Conservation (phyloP, 2,329 filamentous ascomycete species). For the Aureobasidium musti region DNA sequence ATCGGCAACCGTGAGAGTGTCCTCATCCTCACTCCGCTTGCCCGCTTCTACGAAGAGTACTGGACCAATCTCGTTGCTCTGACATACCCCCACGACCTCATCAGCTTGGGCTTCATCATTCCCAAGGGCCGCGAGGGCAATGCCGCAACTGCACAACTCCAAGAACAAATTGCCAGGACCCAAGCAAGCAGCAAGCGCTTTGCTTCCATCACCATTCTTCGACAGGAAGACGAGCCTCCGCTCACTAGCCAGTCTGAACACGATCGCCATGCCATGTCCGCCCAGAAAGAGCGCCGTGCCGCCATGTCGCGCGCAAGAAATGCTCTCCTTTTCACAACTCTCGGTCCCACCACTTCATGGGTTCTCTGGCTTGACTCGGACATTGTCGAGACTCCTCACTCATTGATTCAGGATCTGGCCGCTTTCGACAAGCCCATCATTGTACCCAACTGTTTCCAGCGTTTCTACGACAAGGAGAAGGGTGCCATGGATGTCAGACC, state of each 20-base stretch:
- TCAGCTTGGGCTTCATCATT: conserved; percentile 93
- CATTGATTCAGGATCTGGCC: conserved; percentile 89
- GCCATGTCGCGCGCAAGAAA: conserved; percentile 95
- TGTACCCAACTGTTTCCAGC: conserved; percentile 93
- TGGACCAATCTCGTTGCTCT: conserved; percentile 90
- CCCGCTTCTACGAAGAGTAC: conserved; percentile 89
- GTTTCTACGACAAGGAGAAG: conserved; percentile 68
- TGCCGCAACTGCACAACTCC: conserved; percentile 75
- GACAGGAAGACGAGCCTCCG: conserved; percentile 90
- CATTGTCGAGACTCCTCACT: conserved; percentile 81
- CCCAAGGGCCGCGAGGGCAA: conserved; percentile 94
- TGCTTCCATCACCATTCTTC: conserved; percentile 87
- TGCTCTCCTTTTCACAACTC: conserved; percentile 89
- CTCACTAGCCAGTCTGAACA: conserved; percentile 77
- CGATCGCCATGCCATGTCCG: conserved; percentile 87
- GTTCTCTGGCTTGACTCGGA: conserved; percentile 95
- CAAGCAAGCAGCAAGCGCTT: conserved; percentile 86
- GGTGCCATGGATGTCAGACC: conserved; percentile 73
- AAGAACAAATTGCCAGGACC: conserved; percentile 80
- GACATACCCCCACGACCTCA: conserved; percentile 87
- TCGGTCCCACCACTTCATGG: conserved; percentile 90
- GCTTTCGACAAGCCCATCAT: conserved; percentile 85
- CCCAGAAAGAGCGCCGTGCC: conserved; percentile 82
- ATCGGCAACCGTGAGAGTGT: conserved; percentile 79
- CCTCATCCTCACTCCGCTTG: conserved; percentile 88